Conservation (phyloP, 768 basidiomycete species). For the Pisolithus microcarpus region DNA sequence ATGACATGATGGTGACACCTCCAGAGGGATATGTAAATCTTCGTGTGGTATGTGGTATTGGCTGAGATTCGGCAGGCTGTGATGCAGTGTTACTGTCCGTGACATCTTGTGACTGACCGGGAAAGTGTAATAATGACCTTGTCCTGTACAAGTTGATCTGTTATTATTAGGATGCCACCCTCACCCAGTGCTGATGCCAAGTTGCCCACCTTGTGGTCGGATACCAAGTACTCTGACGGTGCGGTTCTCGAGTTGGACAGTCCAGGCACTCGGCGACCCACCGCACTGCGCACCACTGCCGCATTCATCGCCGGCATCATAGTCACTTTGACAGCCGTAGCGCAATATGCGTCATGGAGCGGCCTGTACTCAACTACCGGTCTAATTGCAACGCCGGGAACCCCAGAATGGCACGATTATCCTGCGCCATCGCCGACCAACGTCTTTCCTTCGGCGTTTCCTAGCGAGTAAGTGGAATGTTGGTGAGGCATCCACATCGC, state of each 20-base stretch:
- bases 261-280: not conserved
- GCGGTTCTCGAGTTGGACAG: not conserved
- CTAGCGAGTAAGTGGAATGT: constrained; percentile 32
- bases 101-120: too few species aligned
- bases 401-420: constrained; percentile 56
- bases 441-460: constrained; percentile 58
- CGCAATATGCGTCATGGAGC: constrained; percentile 1
- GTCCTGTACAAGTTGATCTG: too few species aligned
- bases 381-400: constrained; percentile 63
- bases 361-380: not conserved
- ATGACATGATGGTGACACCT: too few species aligned
- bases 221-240: not conserved
- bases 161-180: too few species aligned
- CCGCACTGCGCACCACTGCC: constrained; percentile 2
- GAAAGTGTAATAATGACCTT: too few species aligned
- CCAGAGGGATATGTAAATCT: too few species aligned
- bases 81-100: too few species aligned
- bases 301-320: constrained; percentile 10
- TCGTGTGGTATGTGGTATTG: too few species aligned
- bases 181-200: too few species aligned
- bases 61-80: too few species aligned
- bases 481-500: not conserved
- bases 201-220: not conserved
- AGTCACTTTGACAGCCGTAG: constrained; percentile 6
- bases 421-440: constrained; percentile 68